These are phyloP conservation scores for Gymnopilus junonius DNA, from an alignment of 768 basidiomycete species.

Conservation along the genomic window DNA sequence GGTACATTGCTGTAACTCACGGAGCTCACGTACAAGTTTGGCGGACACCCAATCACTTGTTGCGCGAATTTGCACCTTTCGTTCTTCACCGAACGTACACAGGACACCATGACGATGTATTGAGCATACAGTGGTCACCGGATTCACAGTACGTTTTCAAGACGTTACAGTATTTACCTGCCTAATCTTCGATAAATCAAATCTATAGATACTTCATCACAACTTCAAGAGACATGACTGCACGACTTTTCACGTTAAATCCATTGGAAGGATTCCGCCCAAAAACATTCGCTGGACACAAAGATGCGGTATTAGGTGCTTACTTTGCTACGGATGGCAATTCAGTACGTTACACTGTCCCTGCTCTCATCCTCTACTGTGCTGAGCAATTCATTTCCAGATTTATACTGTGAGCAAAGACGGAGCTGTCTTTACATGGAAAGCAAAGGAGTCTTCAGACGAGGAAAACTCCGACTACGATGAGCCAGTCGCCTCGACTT, in stretches of 20 bases:
- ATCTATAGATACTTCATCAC: conserved; percentile 88
- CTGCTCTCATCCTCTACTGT: neutral
- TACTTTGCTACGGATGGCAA: conserved; percentile 85
- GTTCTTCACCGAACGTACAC: conserved; percentile 92
- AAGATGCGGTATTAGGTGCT: conserved; percentile 83
- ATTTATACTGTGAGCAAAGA: conserved; percentile 97
- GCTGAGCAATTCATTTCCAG: conserved; percentile 44
- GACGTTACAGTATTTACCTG: neutral
- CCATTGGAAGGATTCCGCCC: conserved; percentile 93
- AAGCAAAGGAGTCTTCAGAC: conserved; percentile 66
- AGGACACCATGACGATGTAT: conserved; percentile 92
- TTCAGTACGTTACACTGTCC: conserved; percentile 54
- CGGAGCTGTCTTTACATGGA: conserved; percentile 96
- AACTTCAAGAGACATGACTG: conserved; percentile 96
- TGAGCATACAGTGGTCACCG: conserved; percentile 87
- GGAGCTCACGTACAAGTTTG: conserved; percentile 92
- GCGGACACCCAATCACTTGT: conserved; percentile 92
- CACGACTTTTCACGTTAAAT: conserved; percentile 88
- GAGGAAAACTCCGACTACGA: conserved; percentile 56
- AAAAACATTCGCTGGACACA: conserved; percentile 96
- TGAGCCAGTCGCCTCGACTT: conserved; percentile 55
- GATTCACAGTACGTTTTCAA: conserved; percentile 76
- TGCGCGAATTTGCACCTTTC: conserved; percentile 97
- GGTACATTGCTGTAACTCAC: conserved; percentile 95
- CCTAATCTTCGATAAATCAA: neutral